phyloP scores from a whole-genome alignment of 345 rosid species.

The Zanthoxylum bungeanum region DNA sequence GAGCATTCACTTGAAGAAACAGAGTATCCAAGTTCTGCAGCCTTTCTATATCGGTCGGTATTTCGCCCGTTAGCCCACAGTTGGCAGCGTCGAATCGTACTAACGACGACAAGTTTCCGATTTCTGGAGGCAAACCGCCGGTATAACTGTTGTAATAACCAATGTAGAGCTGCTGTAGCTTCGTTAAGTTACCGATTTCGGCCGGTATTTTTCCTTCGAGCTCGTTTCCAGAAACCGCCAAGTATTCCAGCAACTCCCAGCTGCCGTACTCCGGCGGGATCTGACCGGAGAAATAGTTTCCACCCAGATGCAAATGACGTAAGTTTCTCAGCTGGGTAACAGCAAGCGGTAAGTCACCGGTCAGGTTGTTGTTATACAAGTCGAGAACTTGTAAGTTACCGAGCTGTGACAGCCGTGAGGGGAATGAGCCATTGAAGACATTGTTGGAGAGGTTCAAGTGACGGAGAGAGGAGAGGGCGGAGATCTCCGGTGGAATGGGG shows the following conservation, averaged over 20 bases:
- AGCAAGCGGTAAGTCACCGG: constrained; percentile 65
- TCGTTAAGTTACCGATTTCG: constrained; percentile 69
- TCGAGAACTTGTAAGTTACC: constrained; percentile 71
- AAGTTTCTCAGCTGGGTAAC: constrained; percentile 63
- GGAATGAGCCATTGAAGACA: constrained; percentile 70
- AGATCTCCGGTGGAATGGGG: constrained; percentile 62
- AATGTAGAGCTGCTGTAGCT: constrained; percentile 64
- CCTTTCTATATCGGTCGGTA: constrained; percentile 62
- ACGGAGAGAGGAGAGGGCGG: constrained; percentile 55
- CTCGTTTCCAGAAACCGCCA: constrained; percentile 81
- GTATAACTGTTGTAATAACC: constrained; percentile 75
- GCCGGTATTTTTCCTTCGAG: constrained; percentile 68
- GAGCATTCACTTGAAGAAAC: constrained; percentile 77
- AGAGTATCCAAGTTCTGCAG: constrained; percentile 75
- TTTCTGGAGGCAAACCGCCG: constrained; percentile 66
- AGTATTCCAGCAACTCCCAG: constrained; percentile 66
- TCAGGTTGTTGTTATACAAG: constrained; percentile 88
- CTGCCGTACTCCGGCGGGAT: constrained; percentile 74
- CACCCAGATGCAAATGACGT: constrained; percentile 81
- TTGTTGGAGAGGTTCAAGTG: constrained; percentile 75
- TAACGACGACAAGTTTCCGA: constrained; percentile 67
- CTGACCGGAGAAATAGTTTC: constrained; percentile 67
- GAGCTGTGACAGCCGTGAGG: constrained; percentile 50
- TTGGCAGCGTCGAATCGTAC: constrained; percentile 68
- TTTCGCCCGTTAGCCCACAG: constrained; percentile 60